Evolutionary conservation across 2,329 filamentous ascomycete genomes (phyloP), one percentile per base, ranked within the genome.

Genomic region (Ophiosphaerella korrae): DNA sequence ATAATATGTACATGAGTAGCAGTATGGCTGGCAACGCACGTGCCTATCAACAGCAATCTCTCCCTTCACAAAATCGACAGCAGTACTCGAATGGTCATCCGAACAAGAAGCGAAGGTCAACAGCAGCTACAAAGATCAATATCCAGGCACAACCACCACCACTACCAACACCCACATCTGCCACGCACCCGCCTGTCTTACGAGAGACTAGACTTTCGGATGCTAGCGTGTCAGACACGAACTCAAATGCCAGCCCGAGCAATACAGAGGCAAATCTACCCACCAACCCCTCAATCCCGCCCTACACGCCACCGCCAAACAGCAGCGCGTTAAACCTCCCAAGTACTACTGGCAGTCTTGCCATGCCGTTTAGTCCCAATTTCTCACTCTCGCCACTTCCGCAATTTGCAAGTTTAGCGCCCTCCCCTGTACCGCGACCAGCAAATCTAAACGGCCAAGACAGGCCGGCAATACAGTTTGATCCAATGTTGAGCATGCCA

Each of bases 401-500:
- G 14, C 68, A 68, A 38, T 64, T 72, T 48, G 62, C 70, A 43
- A 68, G 63, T 45, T 52, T 73, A n/a, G 63, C 63, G 24, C 63
- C 63, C 31, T 69, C 67, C 31, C 69, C 69, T 31, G 63, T 64
- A n/a, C 56, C 62, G 12, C 62, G 60, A 36, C 43, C 59, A 12
- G 60, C 55, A 26, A 58, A 58, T 26, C 51, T 59, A 29, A 55
- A 57, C 33, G 57, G 59, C 42, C 56, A 57, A 11, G 51, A 57
- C 43, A 62, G 61, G 23, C 47, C 55, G 11, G 37, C 50, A 18
- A 48, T 63, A 37, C 52, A 65, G 33, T 70, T 72, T 62, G 64
- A 75, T 52, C 62, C 72, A 50, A 64, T 80, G 77, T 65, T 79
- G 62, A 51, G 73, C 69, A 63, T 75, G 71, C 60, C 71, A 39